Evolutionary conservation across 208 protist species (phyloP), one percentile per base, ranked within the genome.

Genomic region (Leptomonas pyrrhocoris): DNA sequence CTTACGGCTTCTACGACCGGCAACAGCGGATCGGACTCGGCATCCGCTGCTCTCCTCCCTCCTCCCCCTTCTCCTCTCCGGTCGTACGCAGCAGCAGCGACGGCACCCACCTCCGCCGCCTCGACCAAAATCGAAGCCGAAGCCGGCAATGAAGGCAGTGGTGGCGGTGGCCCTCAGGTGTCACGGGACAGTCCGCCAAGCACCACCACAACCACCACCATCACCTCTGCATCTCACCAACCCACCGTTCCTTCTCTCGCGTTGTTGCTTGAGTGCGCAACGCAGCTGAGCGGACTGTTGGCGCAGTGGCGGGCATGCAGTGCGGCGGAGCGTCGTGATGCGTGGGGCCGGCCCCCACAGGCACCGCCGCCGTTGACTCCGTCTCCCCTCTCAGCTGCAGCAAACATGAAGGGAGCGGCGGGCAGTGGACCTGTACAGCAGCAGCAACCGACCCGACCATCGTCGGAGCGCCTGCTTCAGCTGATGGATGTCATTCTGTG

Each of bases 401-500:
- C 30, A 9, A 38, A 38, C 34, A 38, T 9, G 7, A 38, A 38
- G 34, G 34, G 34, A 38, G 34, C 34, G 3, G 34, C 34, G 34
- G 34, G 34, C 34, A 38, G 7, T 38, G 34, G 7, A 38, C 34
- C 34, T 38, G 3, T 9, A 8, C 43, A 36, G 28, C 59, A 65
- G 13, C 59, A 53, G 30, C 42, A 53, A 15, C 59, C 45, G 5
- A 28, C 43, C 2, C 50, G 48, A 4, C 51, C 72, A 3, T 62
- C 48, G 2, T 12, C 72, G 34, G 53, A 51, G 34, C 55, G 31
- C 8, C 2, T 77, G 0, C 42, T 72, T 36, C 58, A 67, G 40
- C 48, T 86, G 19, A 43, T 79, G 28, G 68, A 83, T 21, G 30
- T 88, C 2, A 66, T 90, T 21, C 46, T 77, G 28, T 85, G 79